Conservation (phyloP, 2,329 filamentous ascomycete genomes). For the Metarhizium sp. region DNA sequence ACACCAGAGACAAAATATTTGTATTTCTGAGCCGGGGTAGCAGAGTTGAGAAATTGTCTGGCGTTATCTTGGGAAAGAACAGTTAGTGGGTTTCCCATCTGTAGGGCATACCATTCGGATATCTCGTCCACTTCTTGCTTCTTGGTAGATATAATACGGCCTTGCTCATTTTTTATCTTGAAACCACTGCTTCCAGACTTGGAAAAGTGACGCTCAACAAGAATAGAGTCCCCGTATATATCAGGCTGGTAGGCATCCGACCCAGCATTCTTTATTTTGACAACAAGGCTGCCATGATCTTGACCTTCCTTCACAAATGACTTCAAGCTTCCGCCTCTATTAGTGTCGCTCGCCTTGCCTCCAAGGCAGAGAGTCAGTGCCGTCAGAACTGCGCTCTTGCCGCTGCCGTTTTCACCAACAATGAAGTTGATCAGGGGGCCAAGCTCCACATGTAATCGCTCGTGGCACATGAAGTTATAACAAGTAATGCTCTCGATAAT, state of each 20-base stretch:
- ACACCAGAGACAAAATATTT: constrained; percentile 94
- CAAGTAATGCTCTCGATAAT: constrained; percentile 84
- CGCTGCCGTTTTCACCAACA: constrained; percentile 93
- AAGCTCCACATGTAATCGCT: constrained; percentile 69
- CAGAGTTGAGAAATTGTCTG: constrained; percentile 81
- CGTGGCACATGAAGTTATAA: constrained; percentile 95
- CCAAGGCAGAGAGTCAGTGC: constrained; percentile 91
- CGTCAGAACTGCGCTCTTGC: constrained; percentile 91
- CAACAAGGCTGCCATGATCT: constrained; percentile 65
- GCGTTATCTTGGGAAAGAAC: constrained; percentile 93
- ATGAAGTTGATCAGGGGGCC: constrained; percentile 97
- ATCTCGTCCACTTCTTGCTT: constrained; percentile 86
- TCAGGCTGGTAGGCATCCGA: constrained; percentile 75
- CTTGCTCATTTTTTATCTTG: constrained; percentile 69
- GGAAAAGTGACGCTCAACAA: constrained; percentile 84
- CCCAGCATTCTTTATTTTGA: constrained; percentile 87
- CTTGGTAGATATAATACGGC: constrained; percentile 67
- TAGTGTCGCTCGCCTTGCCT: constrained; percentile 85
- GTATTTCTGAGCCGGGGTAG: constrained; percentile 78
- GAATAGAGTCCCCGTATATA: constrained; percentile 74
- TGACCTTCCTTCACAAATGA: constrained; percentile 83
- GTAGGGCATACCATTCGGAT: constrained; percentile 82
- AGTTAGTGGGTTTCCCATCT: constrained; percentile 95
- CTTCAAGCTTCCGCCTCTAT: constrained; percentile 82
- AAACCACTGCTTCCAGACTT: constrained; percentile 68